A percentile compares a stretch with the other conserved stretches of the same genome.
These are phyloP conservation scores for Oryza coarctata DNA, from an alignment of 176 grass and related monocot species.

Conservation along the genomic window DNA sequence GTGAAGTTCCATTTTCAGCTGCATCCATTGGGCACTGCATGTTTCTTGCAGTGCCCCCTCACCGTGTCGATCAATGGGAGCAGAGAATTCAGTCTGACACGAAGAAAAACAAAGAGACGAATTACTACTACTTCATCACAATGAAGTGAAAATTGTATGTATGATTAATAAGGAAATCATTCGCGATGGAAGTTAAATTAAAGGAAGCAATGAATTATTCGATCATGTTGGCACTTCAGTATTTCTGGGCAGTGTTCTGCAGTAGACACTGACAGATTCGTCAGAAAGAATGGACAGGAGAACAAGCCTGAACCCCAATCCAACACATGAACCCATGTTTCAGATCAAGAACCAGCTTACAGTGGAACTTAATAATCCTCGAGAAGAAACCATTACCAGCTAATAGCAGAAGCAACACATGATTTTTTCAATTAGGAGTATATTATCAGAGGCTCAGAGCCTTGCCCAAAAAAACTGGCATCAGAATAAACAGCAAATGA, in stretches of 20 bases:
- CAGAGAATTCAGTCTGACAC: slow-evolving; percentile 15
- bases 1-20: slow-evolving; percentile 18
- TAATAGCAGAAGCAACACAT: background rate
- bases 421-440: background rate
- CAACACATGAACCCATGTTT: background rate
- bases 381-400: background rate
- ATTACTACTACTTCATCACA: background rate
- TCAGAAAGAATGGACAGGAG: background rate
- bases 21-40: slow-evolving; percentile 43
- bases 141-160: background rate
- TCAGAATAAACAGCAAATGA: background rate
- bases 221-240: background rate
- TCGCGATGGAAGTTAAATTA: background rate
- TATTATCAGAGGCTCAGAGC: background rate
- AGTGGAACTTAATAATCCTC: background rate
- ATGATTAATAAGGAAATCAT: background rate
- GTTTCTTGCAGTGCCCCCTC: slow-evolving; percentile 18
- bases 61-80: background rate
- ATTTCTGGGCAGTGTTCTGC: background rate
- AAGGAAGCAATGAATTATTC: background rate
- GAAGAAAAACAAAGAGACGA: slow-evolving; percentile 1
- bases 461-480: background rate
- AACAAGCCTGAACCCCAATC: background rate
- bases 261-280: background rate
- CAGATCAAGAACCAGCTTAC: background rate